Evolutionary conservation across 176 grass and related monocot genomes (phyloP).

Genomic region (Aegilops umbellulata): DNA sequence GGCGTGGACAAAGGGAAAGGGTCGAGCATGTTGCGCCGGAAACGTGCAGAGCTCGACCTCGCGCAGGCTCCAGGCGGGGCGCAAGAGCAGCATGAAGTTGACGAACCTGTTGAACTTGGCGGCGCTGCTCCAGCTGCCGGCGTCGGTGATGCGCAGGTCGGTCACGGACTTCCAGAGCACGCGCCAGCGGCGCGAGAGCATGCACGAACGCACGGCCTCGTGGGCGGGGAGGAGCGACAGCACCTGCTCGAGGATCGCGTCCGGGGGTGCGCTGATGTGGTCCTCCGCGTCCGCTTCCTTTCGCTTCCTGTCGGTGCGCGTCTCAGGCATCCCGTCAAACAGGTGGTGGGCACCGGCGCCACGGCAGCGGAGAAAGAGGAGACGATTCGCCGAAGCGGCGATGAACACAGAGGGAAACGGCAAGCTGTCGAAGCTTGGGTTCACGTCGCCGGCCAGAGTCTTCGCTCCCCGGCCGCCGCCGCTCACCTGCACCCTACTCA

Average conservation of each 20-base stretch:
- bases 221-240: background rate
- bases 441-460: too few relatives aligned
- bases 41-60: too few relatives aligned
- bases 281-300: background rate
- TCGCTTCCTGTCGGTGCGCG: background rate
- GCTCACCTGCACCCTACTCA: too few relatives aligned
- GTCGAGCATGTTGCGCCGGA: too few relatives aligned
- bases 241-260: conserved; percentile 1
- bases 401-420: too few relatives aligned
- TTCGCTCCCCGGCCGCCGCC: too few relatives aligned
- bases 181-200: background rate
- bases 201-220: background rate
- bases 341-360: background rate
- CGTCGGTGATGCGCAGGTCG: background rate
- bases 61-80: too few relatives aligned
- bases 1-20: too few relatives aligned
- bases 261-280: background rate
- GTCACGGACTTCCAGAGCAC: conserved; percentile 25
- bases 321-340: background rate
- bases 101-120: background rate
- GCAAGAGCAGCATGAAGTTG: background rate
- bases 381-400: background rate
- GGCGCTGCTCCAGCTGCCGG: background rate
- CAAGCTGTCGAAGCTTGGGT: too few relatives aligned
- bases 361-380: background rate